Percentiles rank a stretch among this genome's conserved stretches.
Evolutionary conservation across 495 filamentous ascomycete genomes (phyloP).

Genomic region (Lentithecium fluviatile): DNA sequence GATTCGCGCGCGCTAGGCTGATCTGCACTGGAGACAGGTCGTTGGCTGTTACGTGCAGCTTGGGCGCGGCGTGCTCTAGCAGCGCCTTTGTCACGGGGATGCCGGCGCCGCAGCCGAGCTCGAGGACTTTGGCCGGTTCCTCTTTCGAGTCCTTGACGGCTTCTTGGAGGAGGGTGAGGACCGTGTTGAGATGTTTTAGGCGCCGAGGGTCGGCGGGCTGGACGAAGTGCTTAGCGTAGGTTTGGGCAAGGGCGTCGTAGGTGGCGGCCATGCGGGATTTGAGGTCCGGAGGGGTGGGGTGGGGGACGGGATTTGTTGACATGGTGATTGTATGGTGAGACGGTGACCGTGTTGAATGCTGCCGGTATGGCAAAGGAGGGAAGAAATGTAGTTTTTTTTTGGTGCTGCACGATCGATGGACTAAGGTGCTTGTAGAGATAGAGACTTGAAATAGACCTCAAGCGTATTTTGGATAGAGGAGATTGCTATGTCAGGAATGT

Average conservation of each 20-base stretch:
- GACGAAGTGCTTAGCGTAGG: constrained; percentile 46
- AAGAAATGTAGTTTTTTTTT: no score
- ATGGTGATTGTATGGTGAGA: no score
- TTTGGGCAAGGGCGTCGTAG: constrained; percentile 47
- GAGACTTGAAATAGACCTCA: no score
- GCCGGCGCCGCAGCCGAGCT: constrained; percentile 49
- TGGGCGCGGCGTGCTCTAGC: not conserved
- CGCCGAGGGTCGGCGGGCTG: constrained; percentile 34
- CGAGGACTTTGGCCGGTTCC: constrained; percentile 36
- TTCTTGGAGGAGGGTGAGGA: constrained; percentile 33
- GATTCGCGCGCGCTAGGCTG: constrained; percentile 35
- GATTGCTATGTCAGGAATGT: no score
- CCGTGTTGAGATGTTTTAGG: constrained; percentile 37
- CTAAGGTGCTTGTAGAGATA: no score
- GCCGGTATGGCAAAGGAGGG: no score
- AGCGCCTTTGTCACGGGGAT: constrained; percentile 43
- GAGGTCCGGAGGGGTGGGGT: constrained; percentile 19
- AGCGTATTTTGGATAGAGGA: no score
- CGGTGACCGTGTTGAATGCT: no score
- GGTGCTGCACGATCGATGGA: no score
- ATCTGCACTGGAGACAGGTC: constrained; percentile 47
- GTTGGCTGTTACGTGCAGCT: constrained; percentile 41
- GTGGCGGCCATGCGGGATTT: constrained; percentile 32
- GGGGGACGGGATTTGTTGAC: no score
- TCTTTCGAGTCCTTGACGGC: not conserved